Evolutionary conservation across 2,329 filamentous ascomycete species (phyloP).

Genomic region (Chrysosporium keratinophilum): DNA sequence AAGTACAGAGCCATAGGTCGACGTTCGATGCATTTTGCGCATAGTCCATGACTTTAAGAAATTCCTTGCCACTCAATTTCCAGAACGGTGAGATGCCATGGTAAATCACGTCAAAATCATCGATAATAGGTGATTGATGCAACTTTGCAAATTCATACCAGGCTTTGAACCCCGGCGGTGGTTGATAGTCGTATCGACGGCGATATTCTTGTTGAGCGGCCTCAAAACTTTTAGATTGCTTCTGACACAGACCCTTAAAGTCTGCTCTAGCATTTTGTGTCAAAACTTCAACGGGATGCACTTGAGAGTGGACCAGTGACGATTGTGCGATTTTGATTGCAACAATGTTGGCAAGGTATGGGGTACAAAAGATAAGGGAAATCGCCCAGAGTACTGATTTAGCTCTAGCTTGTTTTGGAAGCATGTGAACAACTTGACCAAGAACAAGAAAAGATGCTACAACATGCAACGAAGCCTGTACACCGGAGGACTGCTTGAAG

Average conservation of each 20-base stretch:
- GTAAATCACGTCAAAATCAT: constrained; percentile 12
- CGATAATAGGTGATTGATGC: constrained; percentile 12
- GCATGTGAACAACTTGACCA: constrained; percentile 7
- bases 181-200: constrained; percentile 6
- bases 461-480: background rate
- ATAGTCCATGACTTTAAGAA: background rate
- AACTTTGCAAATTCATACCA: constrained; percentile 12
- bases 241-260: constrained; percentile 3
- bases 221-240: constrained; percentile 8
- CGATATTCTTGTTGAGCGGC: constrained; percentile 9
- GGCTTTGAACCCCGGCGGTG: constrained; percentile 11
- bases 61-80: constrained; percentile 9
- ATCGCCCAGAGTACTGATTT: constrained; percentile 9
- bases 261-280: background rate
- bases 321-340: background rate
- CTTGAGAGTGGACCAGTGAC: background rate
- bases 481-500: constrained; percentile 7
- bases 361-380: background rate
- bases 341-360: constrained; percentile 7
- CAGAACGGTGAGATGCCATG: constrained; percentile 10
- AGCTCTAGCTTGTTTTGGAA: constrained; percentile 6
- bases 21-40: background rate
- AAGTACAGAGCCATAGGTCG: constrained; percentile 10
- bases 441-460: constrained; percentile 7
- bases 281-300: constrained; percentile 9